Evolutionary conservation across 2,329 filamentous ascomycete genomes (phyloP).

Genomic region (Alternaria sp.): DNA sequence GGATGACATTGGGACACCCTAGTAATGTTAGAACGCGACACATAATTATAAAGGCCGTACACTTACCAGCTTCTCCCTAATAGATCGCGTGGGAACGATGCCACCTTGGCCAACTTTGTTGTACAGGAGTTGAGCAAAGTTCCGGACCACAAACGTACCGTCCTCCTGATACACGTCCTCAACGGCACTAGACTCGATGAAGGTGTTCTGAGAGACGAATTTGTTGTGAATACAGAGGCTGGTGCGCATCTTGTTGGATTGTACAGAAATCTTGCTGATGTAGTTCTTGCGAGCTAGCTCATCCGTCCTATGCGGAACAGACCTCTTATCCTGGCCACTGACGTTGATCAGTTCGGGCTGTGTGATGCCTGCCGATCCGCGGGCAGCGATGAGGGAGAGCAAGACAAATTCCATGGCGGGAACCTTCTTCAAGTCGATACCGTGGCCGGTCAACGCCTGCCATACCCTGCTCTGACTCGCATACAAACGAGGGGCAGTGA

Average conservation of each 20-base stretch:
- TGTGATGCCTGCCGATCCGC: slow-evolving; percentile 61
- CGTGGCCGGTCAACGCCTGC: slow-evolving; percentile 66
- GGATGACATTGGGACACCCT: slow-evolving; percentile 41
- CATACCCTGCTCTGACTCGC: slow-evolving; percentile 65
- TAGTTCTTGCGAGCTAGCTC: slow-evolving; percentile 64
- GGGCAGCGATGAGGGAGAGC: slow-evolving; percentile 64
- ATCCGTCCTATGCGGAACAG: slow-evolving; percentile 67
- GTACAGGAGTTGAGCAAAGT: slow-evolving; percentile 58
- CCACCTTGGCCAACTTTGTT: slow-evolving; percentile 56
- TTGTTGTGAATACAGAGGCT: slow-evolving; percentile 63
- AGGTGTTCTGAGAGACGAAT: slow-evolving; percentile 51
- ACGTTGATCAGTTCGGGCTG: slow-evolving; percentile 62
- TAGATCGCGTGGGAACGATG: slow-evolving; percentile 60
- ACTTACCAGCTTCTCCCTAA: slow-evolving; percentile 57
- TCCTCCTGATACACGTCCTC: slow-evolving; percentile 46
- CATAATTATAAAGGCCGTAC: neutral
- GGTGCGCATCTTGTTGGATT: slow-evolving; percentile 56
- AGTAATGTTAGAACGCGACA: slow-evolving; percentile 19
- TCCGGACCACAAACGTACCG: slow-evolving; percentile 55
- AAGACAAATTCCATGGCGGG: slow-evolving; percentile 62
- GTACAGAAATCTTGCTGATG: slow-evolving; percentile 60
- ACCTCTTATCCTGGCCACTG: slow-evolving; percentile 70
- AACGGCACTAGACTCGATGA: slow-evolving; percentile 33
- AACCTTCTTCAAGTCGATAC: slow-evolving; percentile 61
- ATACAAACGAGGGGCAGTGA: slow-evolving; percentile 40